A percentile compares a stretch with the other conserved stretches of the same genome.
Conservation (phyloP, 345 rosid genomes). For the Populus tremula region DNA sequence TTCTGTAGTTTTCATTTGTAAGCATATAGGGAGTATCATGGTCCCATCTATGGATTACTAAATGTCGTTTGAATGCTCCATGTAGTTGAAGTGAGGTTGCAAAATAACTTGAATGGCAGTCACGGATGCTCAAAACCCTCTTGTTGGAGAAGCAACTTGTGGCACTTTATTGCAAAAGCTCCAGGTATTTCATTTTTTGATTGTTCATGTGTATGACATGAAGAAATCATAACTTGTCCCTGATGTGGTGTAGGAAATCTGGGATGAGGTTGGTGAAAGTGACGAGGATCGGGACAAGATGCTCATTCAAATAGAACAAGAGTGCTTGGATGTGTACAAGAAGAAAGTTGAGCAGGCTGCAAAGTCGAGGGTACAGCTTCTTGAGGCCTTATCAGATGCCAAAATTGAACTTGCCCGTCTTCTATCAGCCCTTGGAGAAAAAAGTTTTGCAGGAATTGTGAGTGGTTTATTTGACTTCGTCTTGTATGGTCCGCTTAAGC, state of each 20-base stretch:
- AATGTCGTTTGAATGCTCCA: background rate
- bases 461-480: conserved; percentile 27
- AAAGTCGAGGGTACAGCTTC: conserved; percentile 81
- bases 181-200: conserved; percentile 49
- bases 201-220: background rate
- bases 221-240: conserved; percentile 1
- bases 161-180: conserved; percentile 77
- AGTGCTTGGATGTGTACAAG: conserved; percentile 89
- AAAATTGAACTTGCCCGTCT: conserved; percentile 74
- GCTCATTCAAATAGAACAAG: conserved; percentile 91
- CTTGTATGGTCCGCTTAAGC: background rate
- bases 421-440: conserved; percentile 80
- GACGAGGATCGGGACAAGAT: conserved; percentile 91
- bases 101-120: conserved; percentile 56
- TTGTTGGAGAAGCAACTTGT: conserved; percentile 78
- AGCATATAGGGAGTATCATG: background rate
- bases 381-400: conserved; percentile 81
- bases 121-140: conserved; percentile 65
- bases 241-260: conserved; percentile 60
- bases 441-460: conserved; percentile 60
- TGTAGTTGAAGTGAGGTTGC: conserved; percentile 32
- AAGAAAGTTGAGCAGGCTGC: conserved; percentile 89
- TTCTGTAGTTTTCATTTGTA: background rate
- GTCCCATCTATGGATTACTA: background rate
- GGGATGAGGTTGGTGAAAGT: conserved; percentile 98